These are phyloP conservation scores for Nakazawaea sp. DNA, from an alignment of 805 yeast species.

Conservation along the genomic window DNA sequence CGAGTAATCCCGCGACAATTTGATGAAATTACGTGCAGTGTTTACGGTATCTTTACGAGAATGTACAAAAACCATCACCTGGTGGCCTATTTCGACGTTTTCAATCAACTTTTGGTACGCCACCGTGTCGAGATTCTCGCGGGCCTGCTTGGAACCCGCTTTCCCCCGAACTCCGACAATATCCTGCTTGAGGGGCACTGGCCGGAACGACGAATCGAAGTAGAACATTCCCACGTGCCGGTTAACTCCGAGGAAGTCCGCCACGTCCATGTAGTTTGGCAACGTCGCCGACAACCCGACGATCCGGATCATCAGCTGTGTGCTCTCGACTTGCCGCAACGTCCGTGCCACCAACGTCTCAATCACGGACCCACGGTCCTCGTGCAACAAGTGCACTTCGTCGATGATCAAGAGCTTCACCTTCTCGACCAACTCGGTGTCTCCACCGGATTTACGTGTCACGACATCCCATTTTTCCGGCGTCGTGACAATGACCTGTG, in stretches of 20 bases:
- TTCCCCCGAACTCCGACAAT: constrained; percentile 83
- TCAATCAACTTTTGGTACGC: constrained; percentile 71
- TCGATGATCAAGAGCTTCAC: constrained; percentile 86
- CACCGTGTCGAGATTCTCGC: constrained; percentile 67
- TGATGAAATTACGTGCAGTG: constrained; percentile 67
- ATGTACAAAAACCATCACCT: constrained; percentile 96
- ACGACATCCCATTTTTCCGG: constrained; percentile 99
- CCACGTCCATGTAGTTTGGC: constrained; percentile 89
- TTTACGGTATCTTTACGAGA: constrained; percentile 89
- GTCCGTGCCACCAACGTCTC: constrained; percentile 95
- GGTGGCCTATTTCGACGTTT: constrained; percentile 64
- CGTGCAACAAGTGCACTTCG: constrained; percentile 94
- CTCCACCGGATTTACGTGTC: constrained; percentile 88
- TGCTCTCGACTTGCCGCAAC: constrained; percentile 86
- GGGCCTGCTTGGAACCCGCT: constrained; percentile 65
- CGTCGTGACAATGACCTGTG: constrained; percentile 88
- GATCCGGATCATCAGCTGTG: constrained; percentile 91
- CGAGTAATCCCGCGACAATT: constrained; percentile 55
- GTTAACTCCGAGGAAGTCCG: constrained; percentile 90
- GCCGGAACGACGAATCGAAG: constrained; percentile 89
- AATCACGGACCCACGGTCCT: constrained; percentile 96
- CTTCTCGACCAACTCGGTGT: constrained; percentile 74
- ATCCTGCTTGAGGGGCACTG: constrained; percentile 87
- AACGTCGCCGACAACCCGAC: constrained; percentile 91
- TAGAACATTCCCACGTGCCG: constrained; percentile 88